Base-by-base conservation (phyloP, 2,329 filamentous ascomycete species). In the Aquanectria penicillioides region DNA sequence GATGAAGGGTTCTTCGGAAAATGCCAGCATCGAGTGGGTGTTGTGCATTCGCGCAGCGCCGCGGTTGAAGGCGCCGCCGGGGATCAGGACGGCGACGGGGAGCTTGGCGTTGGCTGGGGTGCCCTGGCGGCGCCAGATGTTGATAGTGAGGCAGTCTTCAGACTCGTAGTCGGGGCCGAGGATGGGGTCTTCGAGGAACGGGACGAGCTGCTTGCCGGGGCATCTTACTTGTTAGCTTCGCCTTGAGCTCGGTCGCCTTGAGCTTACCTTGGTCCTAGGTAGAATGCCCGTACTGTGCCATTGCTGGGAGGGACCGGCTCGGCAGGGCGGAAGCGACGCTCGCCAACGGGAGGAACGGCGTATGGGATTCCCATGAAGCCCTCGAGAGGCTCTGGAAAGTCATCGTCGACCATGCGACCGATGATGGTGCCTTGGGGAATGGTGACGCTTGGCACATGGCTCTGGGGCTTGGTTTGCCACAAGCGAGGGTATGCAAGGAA, bases 341-440 rank as follows among this genome's bases (percentile, higher is more conserved):
- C 68, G 3, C 76, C 79, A 17, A 72, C 69, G 3, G 81, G 80
- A n/a, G 79, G 76, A 8, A 78, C 63, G 0, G 78, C 80, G 66
- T 83, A 83, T 0, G 79, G 80, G 34, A 84, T 77, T 1, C 80
- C 80, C 38, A 81, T 73, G 58, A 83, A 84, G 2, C 72, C 68
- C 43, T 78, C 75, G 4, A 77, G 50, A 1, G 72, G 69, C n/a
- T 70, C 36, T 13, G 67, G 69, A 55, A 71, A 72, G 12, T 69
- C 70, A 58, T 75, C 60, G n/a, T 69, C 64, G 52, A 76, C 61
- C 5, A 72, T 54, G 22, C 69, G 71, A 2, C 75, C 74, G 48
- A 74, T 36, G 10, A 77, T 61, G 2, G 59, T 65, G 0, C 74
- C 75, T 53, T 76, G 70, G 18, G 64, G 58, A n/a, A 73, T 70